phyloP scores from a whole-genome alignment of 768 basidiomycete species.

The Macrolepiota albuminosa region DNA sequence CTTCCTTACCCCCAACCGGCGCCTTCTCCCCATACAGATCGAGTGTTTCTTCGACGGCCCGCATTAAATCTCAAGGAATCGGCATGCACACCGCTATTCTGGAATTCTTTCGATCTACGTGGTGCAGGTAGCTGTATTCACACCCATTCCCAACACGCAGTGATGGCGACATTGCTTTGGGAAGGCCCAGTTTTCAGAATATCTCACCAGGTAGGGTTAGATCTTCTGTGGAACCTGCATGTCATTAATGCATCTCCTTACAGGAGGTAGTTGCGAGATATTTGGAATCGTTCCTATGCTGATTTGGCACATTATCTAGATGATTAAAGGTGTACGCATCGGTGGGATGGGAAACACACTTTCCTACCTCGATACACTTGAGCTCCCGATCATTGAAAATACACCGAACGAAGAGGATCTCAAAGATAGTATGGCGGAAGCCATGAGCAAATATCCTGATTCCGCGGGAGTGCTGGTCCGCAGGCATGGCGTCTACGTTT shows the following conservation, averaged over 20 bases:
- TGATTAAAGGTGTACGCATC: conserved; percentile 86
- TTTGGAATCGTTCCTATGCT: background rate
- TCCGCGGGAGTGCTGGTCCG: conserved; percentile 76
- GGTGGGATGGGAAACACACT: conserved; percentile 73
- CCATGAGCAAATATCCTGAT: conserved; percentile 76
- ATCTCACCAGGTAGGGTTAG: conserved; percentile 64
- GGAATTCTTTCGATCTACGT: conserved; percentile 83
- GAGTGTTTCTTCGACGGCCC: conserved; percentile 77
- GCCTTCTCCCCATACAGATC: conserved; percentile 59
- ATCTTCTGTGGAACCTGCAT: background rate
- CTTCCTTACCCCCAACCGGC: conserved; percentile 68
- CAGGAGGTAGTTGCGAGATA: conserved; percentile 35
- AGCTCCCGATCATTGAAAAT: conserved; percentile 86
- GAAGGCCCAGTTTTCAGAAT: conserved; percentile 67
- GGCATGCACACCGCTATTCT: conserved; percentile 87
- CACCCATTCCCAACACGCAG: conserved; percentile 87
- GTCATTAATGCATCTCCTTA: conserved; percentile 4
- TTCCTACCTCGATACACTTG: conserved; percentile 82
- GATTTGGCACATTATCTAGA: conserved; percentile 37
- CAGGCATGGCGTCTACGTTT: conserved; percentile 80
- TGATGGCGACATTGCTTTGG: conserved; percentile 83
- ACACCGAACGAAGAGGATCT: conserved; percentile 89
- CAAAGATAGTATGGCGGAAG: conserved; percentile 82
- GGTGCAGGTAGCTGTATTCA: conserved; percentile 85
- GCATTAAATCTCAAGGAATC: conserved; percentile 71